Percentiles rank a stretch among this genome's conserved stretches.
Conservation (phyloP, 495 filamentous ascomycete species). For the Aspergillus egyptiacus region DNA sequence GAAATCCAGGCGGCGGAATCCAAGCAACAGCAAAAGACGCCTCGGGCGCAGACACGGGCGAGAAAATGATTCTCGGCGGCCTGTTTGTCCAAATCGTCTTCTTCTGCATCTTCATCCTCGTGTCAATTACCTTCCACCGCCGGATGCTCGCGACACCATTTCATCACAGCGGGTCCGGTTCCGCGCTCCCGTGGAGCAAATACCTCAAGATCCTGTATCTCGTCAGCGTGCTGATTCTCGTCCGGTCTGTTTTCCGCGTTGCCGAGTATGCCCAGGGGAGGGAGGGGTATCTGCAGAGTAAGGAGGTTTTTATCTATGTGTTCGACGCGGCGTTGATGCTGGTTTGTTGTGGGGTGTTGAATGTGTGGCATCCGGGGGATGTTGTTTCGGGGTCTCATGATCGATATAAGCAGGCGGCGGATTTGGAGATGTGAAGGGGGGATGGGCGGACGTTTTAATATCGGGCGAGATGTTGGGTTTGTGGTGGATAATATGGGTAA, state of each 20-base stretch:
- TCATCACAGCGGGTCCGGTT: not conserved
- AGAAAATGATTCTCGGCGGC: constrained; percentile 42
- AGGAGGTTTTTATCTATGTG: constrained; percentile 57
- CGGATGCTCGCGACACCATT: constrained; percentile 19
- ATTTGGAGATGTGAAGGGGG: constrained; percentile 15
- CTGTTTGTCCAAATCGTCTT: constrained; percentile 39
- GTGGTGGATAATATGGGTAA: constrained; percentile 10
- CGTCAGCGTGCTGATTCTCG: constrained; percentile 49
- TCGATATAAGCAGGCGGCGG: not conserved
- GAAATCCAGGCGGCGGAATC: constrained; percentile 13
- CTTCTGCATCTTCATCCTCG: constrained; percentile 40
- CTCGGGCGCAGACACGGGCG: constrained; percentile 28
- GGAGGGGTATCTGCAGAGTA: constrained; percentile 43
- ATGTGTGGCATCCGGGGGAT: constrained; percentile 30
- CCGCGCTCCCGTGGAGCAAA: constrained; percentile 39
- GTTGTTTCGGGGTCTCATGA: not conserved
- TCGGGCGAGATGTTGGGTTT: not conserved
- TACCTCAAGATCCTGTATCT: constrained; percentile 49
- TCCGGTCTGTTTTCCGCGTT: constrained; percentile 56
- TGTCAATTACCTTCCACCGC: constrained; percentile 33
- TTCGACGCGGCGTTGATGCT: constrained; percentile 60
- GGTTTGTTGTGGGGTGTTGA: constrained; percentile 44
- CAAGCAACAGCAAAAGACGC: constrained; percentile 20
- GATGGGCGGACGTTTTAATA: not conserved
- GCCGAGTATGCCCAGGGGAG: constrained; percentile 57